Base-by-base conservation (phyloP, 148 eudicot species). In the Nepenthes mirabilis region DNA sequence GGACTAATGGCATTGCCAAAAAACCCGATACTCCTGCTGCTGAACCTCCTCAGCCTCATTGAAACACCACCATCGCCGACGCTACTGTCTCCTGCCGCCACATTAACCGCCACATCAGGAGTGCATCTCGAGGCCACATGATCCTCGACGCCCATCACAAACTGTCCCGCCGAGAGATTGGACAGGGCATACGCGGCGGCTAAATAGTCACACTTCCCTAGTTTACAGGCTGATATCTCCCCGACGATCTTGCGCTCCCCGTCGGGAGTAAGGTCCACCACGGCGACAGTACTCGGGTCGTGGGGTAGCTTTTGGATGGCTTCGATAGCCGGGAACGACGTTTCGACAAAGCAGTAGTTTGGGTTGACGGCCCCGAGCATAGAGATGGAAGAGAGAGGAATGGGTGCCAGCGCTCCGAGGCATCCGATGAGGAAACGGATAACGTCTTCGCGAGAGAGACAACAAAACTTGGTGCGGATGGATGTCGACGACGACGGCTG, bases 131-230 rank as follows among this genome's bases (percentile, higher is more conserved):
- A 67, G 1, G 54, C 55, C 43, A 62, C 61, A 54, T 82, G 79
- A 61, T 93, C 99, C 67, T 93, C 96, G 14, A 93, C 96, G n/a
- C 98, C 99, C 86, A 82, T 88, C 45, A 93, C 96, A 62, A 93
- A 93, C 72, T 93, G 96, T 7, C 95, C 96, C 0, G 91, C 87
- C 32, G 99, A 77, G 54, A 89, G 84, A 71, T 89, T 86, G 36
- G 95, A 91, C 47, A 93, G 67, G 32, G 99, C 99, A 68, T 94
- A 89, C 9, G 96, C 88, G 33, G 99, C 96, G 33, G 88, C 88
- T 49, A 78, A 60, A 68, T 88, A 81, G 72, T 93, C 95, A 55
- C 95, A 93, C 59, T 75, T 93, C 99, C 99, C 88, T 5, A 93
- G 74, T 62, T 84, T 86, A 52, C 84, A 77, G 10, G 89, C 84